phyloP scores from a whole-genome alignment of 192 early-diverging fungal species.

The Entomortierella beljakovae region DNA sequence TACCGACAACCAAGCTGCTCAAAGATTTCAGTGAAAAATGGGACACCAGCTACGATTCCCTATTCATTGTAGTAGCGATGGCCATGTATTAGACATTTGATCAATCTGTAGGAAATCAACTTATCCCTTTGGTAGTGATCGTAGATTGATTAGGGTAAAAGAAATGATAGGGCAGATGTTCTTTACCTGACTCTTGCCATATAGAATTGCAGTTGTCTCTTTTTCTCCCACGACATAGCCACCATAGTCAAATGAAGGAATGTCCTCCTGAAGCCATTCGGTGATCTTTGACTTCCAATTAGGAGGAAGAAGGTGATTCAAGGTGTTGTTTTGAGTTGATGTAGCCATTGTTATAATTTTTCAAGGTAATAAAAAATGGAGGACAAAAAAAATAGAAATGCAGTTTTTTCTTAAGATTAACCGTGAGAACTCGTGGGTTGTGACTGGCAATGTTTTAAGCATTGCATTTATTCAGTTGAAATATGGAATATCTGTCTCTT shows the following conservation, averaged over 20 bases:
- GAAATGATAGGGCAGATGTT: neutral
- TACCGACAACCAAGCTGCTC: slow-evolving; percentile 89
- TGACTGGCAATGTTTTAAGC: no score
- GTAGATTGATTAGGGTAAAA: neutral
- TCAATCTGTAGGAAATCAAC: no score
- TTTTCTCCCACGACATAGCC: slow-evolving; percentile 96
- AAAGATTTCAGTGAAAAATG: slow-evolving; percentile 97
- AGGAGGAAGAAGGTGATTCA: slow-evolving; percentile 78
- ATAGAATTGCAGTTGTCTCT: slow-evolving; percentile 84
- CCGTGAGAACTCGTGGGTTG: no score
- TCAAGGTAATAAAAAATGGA: neutral
- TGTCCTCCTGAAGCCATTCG: slow-evolving; percentile 93
- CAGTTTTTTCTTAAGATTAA: no score
- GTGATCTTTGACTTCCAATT: slow-evolving; percentile 79
- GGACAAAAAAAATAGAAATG: neutral
- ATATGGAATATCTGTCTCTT: no score
- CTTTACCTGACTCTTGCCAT: slow-evolving; percentile 78
- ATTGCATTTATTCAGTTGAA: neutral
- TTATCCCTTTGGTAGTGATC: no score
- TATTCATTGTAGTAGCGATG: no score
- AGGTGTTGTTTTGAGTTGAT: slow-evolving; percentile 40
- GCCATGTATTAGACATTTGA: neutral
- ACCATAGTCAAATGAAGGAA: slow-evolving; percentile 98
- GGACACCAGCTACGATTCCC: slow-evolving; percentile 93
- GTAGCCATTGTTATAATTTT: slow-evolving; percentile 24